Conservation (phyloP, 1,284 basidiomycete genomes). For the Phellopilus nigrolimitatus region DNA sequence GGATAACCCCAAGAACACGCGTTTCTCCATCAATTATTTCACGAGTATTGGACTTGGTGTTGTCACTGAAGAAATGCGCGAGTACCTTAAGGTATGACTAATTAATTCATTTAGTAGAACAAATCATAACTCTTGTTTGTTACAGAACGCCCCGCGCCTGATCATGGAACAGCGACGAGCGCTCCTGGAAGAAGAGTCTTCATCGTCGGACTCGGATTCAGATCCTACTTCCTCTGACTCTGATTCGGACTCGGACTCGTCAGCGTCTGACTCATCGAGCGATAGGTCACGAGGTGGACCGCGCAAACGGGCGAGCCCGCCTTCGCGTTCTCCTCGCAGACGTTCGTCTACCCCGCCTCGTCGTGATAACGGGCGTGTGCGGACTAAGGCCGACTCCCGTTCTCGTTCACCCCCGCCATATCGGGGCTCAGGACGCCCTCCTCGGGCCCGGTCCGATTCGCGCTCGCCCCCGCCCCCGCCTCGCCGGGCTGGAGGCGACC, state of each 20-base stretch:
- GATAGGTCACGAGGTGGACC: conserved; percentile 3
- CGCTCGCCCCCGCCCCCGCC: conserved; percentile 23
- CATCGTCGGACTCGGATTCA: conserved; percentile 50
- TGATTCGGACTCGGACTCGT: no score
- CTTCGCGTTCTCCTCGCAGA: conserved; percentile 11
- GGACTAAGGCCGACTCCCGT: conserved; percentile 2
- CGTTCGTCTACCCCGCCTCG: conserved; percentile 9
- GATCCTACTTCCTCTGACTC: conserved; percentile 40
- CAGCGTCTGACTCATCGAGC: conserved; percentile 26
- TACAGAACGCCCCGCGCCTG: conserved; percentile 81
- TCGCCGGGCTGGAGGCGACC: conserved; percentile 22
- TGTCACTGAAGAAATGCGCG: conserved; percentile 94
- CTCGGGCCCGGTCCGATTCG: conserved; percentile 16
- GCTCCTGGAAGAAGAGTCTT: conserved; percentile 70
- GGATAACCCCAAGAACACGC: conserved; percentile 94
- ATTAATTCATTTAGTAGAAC: conserved; percentile 5
- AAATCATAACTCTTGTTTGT: conserved; percentile 11
- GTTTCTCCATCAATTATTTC: conserved; percentile 98
- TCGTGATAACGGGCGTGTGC: conserved; percentile 1
- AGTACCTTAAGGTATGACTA: conserved; percentile 78
- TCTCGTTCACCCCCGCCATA: conserved; percentile 18
- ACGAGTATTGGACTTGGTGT: conserved; percentile 90
- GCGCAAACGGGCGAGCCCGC: conserved; percentile 8
- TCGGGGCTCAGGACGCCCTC: conserved; percentile 28
- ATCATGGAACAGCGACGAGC: conserved; percentile 92